phyloP scores from a whole-genome alignment of 2,329 filamentous ascomycete species.

The Paraphaeosphaeria minitans region DNA sequence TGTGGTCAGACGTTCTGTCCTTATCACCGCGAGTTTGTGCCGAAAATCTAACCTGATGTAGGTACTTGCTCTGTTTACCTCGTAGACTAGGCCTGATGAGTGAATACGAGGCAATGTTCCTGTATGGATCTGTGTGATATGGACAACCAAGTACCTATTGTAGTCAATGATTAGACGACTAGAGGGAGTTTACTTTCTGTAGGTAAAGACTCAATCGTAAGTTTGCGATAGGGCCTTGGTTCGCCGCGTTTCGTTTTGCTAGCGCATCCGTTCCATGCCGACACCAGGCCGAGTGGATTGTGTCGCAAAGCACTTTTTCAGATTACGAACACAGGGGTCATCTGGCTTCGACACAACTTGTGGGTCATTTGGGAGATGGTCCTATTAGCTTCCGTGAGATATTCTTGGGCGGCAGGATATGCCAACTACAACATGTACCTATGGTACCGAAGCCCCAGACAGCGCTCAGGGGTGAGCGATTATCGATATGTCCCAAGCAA shows the following conservation, averaged over 20 bases:
- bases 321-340: neutral
- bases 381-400: neutral
- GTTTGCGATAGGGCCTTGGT: neutral
- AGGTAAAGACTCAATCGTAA: neutral
- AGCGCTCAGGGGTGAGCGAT: neutral
- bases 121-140: no score
- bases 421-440: neutral
- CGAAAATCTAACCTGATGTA: neutral
- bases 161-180: neutral
- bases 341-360: neutral
- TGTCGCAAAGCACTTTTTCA: neutral
- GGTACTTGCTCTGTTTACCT: neutral
- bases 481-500: neutral
- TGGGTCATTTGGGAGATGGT: conserved; percentile 4
- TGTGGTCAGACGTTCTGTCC: neutral
- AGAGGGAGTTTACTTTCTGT: neutral
- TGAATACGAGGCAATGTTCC: no score
- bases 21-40: neutral
- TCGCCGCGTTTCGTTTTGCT: conserved; percentile 1
- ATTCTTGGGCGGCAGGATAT: neutral
- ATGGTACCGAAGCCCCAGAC: neutral
- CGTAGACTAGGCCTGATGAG: neutral
- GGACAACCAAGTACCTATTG: no score
- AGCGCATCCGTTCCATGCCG: neutral
- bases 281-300: neutral